phyloP scores from a whole-genome alignment of 139 green algal genomes.

The Coelastrella sp. region DNA sequence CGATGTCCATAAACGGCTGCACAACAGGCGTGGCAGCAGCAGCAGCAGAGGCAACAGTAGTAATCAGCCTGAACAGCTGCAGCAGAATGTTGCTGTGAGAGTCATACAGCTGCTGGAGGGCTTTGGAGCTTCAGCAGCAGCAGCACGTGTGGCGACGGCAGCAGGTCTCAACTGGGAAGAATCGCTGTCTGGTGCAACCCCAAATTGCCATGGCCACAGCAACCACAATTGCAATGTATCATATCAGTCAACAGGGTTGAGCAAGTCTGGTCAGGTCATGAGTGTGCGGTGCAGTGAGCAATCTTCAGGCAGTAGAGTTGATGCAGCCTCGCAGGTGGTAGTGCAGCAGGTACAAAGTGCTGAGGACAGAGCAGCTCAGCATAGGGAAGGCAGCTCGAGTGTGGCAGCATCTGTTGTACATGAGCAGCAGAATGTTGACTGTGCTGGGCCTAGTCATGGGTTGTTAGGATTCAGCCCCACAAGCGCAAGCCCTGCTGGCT shows the following conservation, averaged over 20 bases:
- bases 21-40: conserved; percentile 13
- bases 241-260: no score
- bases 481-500: no score
- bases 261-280: no score
- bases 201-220: no score
- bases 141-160: conserved; percentile 17
- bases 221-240: no score
- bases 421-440: background rate
- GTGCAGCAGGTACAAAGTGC: background rate
- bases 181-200: background rate
- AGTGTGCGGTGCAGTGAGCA: no score
- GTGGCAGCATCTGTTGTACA: background rate
- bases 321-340: background rate
- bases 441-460: no score
- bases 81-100: background rate
- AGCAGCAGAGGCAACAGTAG: background rate
- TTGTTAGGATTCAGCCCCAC: no score
- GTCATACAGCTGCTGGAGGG: conserved; percentile 25
- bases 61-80: background rate
- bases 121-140: conserved; percentile 16
- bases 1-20: background rate
- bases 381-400: background rate
- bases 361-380: background rate
- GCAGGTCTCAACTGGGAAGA: background rate
- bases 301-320: no score